Evolutionary conservation across 2,329 filamentous ascomycete species (phyloP), one percentile per base, ranked within the genome.

Genomic region (Lasiodiplodia hormozganensis): DNA sequence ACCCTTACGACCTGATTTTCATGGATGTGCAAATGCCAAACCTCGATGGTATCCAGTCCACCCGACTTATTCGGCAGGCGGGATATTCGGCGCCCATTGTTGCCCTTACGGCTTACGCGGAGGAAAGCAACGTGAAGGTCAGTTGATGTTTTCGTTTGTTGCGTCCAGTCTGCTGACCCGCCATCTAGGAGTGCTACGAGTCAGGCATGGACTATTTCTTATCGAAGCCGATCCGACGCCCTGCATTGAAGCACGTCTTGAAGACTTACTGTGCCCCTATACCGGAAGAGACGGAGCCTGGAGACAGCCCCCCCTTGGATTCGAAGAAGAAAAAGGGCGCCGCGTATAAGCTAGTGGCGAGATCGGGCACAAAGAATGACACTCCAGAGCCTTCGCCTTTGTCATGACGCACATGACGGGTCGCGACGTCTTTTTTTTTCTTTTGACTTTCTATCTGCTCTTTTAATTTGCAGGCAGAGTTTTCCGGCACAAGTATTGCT

Each of bases 11-110:
- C 73, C 85, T 97, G 31, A 95, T 97, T 71, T 96, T 97, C 76
- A 97, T 97, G 94, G 94, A 97, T 74, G 91, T 97, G 8, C 93
- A 92, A 80, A 97, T 97, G 94, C 94, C 94, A 3, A 96, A 96
- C 71, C 86, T 97, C 16, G 94, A 97, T 75, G 94, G 94, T 1
- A 82, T 97, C 28, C 91, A 97, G 77, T 94, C 91, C 57, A 97
- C 94, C 0, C 87, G 90, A 11, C 83, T 96, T 40, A 97, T 97
- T 73, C 88, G 94, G 7, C 85, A 93, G 76, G 92, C 95, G 83
- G 94, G 94, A 1, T 97, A 96, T 80, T 89, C 87, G 12, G 91
- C 92, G 1, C 94, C 94, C 0, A 97, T 97, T 70, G 93, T 97
- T 16, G 94, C 94, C 0, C 82, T 97, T 54, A 97, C 94, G 12